Base-by-base conservation (phyloP, 106 monocot species). In the Narthecium ossifragum region DNA sequence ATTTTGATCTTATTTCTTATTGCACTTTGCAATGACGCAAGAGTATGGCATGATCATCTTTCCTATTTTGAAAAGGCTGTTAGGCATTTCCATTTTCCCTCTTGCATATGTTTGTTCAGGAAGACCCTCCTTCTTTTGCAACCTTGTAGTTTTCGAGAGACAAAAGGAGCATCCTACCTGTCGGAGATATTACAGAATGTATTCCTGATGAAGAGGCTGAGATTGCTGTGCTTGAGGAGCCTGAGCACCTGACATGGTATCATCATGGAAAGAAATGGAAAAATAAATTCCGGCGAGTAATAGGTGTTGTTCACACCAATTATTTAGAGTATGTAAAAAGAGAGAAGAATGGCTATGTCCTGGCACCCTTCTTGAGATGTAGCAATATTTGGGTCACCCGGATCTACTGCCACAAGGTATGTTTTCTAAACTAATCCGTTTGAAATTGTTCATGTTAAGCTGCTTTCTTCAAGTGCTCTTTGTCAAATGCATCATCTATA, bases 221-320 rank as follows among this genome's bases (percentile, higher is more conserved):
- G 53, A 62, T 89, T 63, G 93, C 88, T 43, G 82, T 93, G 2
- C 75, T 93, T 46, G 93, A 93, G 69, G 93, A 93, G 60, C 93
- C 93, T 45, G 93, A 93, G 50, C 88, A 93, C 63, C 78, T 93
- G 26, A 93, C 81, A 47, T 93, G 88, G 93, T 88, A 80, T 57
- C 93, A 94, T 72, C 93, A 94, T 68, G 93, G 93, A 6, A 74
- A 64, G 17, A 85, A 57, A 62, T 94, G 93, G 93, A 94, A 94
- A 72, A 53, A 55, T 31, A 94, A 94, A 63, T 89, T 94, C 70
- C 72, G 67, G 20, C 29, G 39, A 69, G 93, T 94, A 18, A 80
- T 89, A 53, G 93, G 93, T 36, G 37, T 94, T 62, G 75, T 94
- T 52, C 93, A 86, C 65, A 94, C 93, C 32, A 94, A 94, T 61